A percentile compares a stretch with the other conserved stretches of the same genome.
phyloP scores from a whole-genome alignment of 495 filamentous ascomycete genomes.

The Letharia lupina region DNA sequence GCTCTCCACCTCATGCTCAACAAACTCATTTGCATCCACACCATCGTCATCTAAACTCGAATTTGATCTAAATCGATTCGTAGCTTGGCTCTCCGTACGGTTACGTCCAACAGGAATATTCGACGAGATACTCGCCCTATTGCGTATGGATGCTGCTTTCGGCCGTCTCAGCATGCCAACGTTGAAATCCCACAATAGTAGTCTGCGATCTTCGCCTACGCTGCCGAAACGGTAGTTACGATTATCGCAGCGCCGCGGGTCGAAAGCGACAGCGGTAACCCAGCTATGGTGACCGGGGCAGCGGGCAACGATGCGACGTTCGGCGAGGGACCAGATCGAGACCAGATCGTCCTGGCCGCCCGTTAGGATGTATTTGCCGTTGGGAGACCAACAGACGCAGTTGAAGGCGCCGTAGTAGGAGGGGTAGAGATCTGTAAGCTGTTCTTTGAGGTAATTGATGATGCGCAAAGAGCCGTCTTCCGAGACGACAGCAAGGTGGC shows the following conservation, averaged over 20 bases:
- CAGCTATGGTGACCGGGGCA: slow-evolving; percentile 93
- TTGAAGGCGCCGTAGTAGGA: slow-evolving; percentile 89
- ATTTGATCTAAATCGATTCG: slow-evolving; percentile 47
- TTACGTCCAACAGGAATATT: slow-evolving; percentile 38
- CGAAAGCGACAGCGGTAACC: slow-evolving; percentile 89
- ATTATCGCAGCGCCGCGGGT: slow-evolving; percentile 93
- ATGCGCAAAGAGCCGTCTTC: slow-evolving; percentile 87
- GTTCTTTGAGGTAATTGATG: slow-evolving; percentile 84
- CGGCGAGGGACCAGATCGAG: slow-evolving; percentile 83
- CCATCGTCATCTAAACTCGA: slow-evolving; percentile 56
- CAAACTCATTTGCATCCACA: slow-evolving; percentile 40
- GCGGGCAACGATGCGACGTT: slow-evolving; percentile 76
- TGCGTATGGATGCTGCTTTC: slow-evolving; percentile 39
- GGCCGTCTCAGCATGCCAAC: slow-evolving; percentile 93
- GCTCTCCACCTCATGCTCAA: slow-evolving; percentile 73
- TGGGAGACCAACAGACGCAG: slow-evolving; percentile 94
- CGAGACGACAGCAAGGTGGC: slow-evolving; percentile 82
- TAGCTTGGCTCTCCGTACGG: slow-evolving; percentile 38
- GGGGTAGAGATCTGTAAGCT: slow-evolving; percentile 73
- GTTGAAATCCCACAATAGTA: slow-evolving; percentile 94
- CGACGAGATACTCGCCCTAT: slow-evolving; percentile 54
- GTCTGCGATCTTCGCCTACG: slow-evolving; percentile 84
- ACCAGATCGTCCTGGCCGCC: slow-evolving; percentile 94
- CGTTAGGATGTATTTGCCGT: slow-evolving; percentile 90
- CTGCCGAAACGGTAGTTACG: slow-evolving; percentile 90